Evolutionary conservation across 176 grass and related monocot genomes (phyloP).

Genomic region (Eremochloa ophiuroides): DNA sequence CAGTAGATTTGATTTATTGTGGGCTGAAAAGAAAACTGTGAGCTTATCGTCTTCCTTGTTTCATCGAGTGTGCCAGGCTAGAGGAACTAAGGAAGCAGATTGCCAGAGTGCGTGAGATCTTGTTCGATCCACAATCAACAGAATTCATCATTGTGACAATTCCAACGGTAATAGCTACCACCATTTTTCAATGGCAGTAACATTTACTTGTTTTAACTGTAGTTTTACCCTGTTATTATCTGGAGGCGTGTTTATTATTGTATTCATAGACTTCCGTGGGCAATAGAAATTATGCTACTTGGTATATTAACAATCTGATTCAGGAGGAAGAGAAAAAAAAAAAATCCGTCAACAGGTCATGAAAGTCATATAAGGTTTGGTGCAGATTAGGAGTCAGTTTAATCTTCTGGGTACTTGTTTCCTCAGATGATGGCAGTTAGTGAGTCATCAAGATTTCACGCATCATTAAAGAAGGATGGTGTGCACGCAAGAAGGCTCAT

Average conservation of each 20-base stretch:
- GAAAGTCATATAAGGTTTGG: neutral
- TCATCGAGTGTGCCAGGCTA: neutral
- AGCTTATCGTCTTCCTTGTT: slow-evolving; percentile 15
- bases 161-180: slow-evolving; percentile 18
- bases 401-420: neutral
- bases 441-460: slow-evolving; percentile 48
- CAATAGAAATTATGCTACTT: neutral
- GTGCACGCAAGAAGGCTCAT: slow-evolving; percentile 39
- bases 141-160: slow-evolving; percentile 35
- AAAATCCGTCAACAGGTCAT: neutral
- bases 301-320: neutral
- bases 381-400: neutral
- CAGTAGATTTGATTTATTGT: neutral
- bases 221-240: neutral
- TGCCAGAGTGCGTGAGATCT: slow-evolving; percentile 10
- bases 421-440: slow-evolving; percentile 43
- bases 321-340: neutral
- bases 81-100: neutral
- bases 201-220: neutral
- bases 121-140: slow-evolving; percentile 5
- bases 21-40: neutral
- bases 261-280: neutral
- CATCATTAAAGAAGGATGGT: slow-evolving; percentile 47
- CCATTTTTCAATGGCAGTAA: neutral
- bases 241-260: neutral